phyloP scores from a whole-genome alignment of 2,329 filamentous ascomycete genomes.

The Trichoderma sp. region DNA sequence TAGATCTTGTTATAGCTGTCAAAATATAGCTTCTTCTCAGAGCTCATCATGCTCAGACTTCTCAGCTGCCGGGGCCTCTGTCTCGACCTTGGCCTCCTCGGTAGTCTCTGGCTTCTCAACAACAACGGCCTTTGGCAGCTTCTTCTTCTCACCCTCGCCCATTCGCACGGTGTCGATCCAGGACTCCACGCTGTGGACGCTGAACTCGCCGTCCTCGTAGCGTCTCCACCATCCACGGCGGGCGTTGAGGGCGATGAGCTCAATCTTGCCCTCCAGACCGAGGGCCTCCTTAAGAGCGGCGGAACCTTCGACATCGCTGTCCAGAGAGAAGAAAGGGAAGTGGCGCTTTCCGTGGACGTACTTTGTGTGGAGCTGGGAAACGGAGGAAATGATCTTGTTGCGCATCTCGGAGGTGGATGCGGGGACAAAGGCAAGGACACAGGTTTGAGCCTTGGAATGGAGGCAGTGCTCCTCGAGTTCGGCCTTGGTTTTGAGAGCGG shows the following conservation, averaged over 20 bases:
- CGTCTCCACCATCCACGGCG: conserved; percentile 85
- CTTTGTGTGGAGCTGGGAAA: conserved; percentile 78
- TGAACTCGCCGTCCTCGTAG: conserved; percentile 66
- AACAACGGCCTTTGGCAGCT: conserved; percentile 67
- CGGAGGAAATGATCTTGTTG: conserved; percentile 62
- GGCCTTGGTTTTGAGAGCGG: conserved; percentile 64
- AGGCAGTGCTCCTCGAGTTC: conserved; percentile 74
- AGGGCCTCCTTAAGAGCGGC: conserved; percentile 56
- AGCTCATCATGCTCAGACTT: conserved; percentile 54
- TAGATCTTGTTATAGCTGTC: background rate
- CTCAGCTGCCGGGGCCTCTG: conserved; percentile 37
- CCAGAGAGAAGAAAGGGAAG: conserved; percentile 83
- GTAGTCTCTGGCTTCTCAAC: conserved; percentile 37
- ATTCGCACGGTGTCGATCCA: conserved; percentile 94
- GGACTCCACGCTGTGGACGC: conserved; percentile 67
- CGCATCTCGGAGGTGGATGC: conserved; percentile 54
- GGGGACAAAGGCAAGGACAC: conserved; percentile 76
- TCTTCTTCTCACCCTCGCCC: conserved; percentile 81
- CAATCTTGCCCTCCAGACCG: conserved; percentile 62
- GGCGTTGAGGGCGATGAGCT: conserved; percentile 81
- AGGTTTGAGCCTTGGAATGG: conserved; percentile 75
- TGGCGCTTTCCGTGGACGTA: conserved; percentile 67
- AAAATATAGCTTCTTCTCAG: conserved; percentile 37
- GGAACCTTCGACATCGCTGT: conserved; percentile 49
- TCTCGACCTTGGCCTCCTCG: conserved; percentile 26